A percentile compares a stretch with the other conserved stretches of the same genome.
Conservation (phyloP, 192 early-diverging fungal genomes). For the Entomortierella beljakovae region DNA sequence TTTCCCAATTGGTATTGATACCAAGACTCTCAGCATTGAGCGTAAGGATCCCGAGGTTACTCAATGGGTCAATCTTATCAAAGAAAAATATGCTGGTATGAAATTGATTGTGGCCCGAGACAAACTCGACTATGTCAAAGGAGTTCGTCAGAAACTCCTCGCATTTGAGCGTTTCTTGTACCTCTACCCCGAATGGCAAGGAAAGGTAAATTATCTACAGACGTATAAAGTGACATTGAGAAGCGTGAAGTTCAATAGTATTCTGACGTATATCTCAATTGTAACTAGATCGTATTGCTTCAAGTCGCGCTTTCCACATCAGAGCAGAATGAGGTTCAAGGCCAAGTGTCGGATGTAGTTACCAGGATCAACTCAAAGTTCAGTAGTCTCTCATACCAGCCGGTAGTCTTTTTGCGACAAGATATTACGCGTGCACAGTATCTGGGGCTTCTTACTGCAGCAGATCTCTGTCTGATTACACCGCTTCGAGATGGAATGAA, state of each 20-base stretch:
- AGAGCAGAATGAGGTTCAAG: slow-evolving; percentile 90
- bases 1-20: slow-evolving; percentile 96
- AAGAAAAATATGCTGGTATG: slow-evolving; percentile 92
- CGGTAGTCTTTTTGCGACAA: slow-evolving; percentile 92
- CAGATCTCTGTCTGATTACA: slow-evolving; percentile 92
- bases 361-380: slow-evolving; percentile 92
- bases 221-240: neutral
- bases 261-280: no score
- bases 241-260: no score
- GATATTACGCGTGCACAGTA: slow-evolving; percentile 94
- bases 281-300: slow-evolving; percentile 84
- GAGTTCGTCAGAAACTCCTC: slow-evolving; percentile 93
- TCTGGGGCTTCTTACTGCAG: slow-evolving; percentile 85
- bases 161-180: slow-evolving; percentile 92
- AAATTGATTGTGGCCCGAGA: slow-evolving; percentile 94
- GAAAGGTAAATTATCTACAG: slow-evolving; percentile 60
- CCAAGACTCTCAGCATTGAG: slow-evolving; percentile 77
- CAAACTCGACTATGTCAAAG: slow-evolving; percentile 97
- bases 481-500: slow-evolving; percentile 98
- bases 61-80: slow-evolving; percentile 82
- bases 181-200: slow-evolving; percentile 90
- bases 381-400: slow-evolving; percentile 90
- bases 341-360: slow-evolving; percentile 90
- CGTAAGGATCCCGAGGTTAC: slow-evolving; percentile 75
- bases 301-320: slow-evolving; percentile 94